Conservation (phyloP, 768 basidiomycete genomes). For the Termitomyces bulborhizus region DNA sequence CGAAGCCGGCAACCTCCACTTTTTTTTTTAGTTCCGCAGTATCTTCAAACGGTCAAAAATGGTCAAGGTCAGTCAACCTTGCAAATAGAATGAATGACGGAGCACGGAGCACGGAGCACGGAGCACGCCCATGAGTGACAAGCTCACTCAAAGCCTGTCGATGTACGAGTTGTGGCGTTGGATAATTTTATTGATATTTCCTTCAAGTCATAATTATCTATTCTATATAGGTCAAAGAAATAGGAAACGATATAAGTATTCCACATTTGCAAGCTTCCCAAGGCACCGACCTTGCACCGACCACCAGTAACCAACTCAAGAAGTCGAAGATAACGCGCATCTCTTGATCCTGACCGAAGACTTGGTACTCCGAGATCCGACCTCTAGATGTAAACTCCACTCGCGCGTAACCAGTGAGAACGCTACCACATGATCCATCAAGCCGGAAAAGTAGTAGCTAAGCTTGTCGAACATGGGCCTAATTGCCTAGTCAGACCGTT, state of each 20-base stretch:
- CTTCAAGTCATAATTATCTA: too few species aligned
- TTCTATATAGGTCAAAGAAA: background rate
- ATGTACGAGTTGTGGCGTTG: conserved; percentile 11
- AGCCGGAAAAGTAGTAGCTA: background rate
- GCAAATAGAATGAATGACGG: background rate
- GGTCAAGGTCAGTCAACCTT: background rate
- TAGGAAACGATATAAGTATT: too few species aligned
- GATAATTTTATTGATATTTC: background rate
- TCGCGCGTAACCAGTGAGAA: background rate
- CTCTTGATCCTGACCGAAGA: conserved; percentile 9
- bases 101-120: background rate
- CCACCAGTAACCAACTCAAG: background rate
- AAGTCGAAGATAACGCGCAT: conserved; percentile 6
- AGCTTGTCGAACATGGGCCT: conserved; percentile 1
- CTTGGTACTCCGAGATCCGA: conserved; percentile 8
- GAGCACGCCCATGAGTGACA: background rate
- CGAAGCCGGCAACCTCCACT: conserved; percentile 8
- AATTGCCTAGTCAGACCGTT: background rate
- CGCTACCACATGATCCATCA: background rate
- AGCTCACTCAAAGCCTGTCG: background rate
- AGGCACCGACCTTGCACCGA: too few species aligned
- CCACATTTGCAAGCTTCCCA: background rate
- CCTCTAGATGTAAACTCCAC: background rate
- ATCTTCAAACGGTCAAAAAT: background rate
- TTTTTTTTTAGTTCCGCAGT: background rate